Conservation (phyloP, 768 basidiomycete species). For the Leccinum subtestaceum region DNA sequence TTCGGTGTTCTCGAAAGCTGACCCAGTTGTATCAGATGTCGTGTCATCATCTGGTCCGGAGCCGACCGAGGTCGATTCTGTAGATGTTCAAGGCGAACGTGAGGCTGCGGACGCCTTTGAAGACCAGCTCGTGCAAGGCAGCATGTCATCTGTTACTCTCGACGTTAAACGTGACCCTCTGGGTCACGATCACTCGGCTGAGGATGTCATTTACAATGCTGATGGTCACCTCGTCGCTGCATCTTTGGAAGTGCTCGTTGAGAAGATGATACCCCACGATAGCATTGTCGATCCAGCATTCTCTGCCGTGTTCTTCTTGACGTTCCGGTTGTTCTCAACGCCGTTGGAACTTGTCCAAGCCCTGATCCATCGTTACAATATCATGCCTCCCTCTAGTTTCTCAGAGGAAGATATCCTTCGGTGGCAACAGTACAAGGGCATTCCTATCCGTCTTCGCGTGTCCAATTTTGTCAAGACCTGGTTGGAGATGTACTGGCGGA, state of each 20-base stretch:
- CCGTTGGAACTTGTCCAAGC: constrained; percentile 74
- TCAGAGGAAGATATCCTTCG: constrained; percentile 58
- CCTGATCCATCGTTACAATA: constrained; percentile 80
- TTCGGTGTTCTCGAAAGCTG: constrained; percentile 29
- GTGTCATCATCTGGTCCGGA: constrained; percentile 27
- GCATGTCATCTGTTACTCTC: constrained; percentile 47
- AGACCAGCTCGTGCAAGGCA: constrained; percentile 54
- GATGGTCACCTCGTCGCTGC: constrained; percentile 92
- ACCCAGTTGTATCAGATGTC: constrained; percentile 26
- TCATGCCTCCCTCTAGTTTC: constrained; percentile 59
- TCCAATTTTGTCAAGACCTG: constrained; percentile 93
- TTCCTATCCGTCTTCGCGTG: constrained; percentile 87
- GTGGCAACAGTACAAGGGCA: constrained; percentile 86
- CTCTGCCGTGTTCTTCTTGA: constrained; percentile 88
- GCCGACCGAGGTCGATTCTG: constrained; percentile 50
- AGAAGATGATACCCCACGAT: constrained; percentile 96
- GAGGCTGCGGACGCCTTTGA: constrained; percentile 38
- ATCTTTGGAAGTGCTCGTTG: constrained; percentile 84
- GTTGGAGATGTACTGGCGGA: constrained; percentile 89
- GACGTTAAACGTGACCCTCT: constrained; percentile 39
- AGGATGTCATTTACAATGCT: constrained; percentile 86
- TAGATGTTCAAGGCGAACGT: constrained; percentile 43
- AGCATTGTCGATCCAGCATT: constrained; percentile 86
- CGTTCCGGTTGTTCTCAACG: constrained; percentile 88
- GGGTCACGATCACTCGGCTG: constrained; percentile 73